phyloP scores from a whole-genome alignment of 345 rosid species.

The Aquilaria malaccensis region DNA sequence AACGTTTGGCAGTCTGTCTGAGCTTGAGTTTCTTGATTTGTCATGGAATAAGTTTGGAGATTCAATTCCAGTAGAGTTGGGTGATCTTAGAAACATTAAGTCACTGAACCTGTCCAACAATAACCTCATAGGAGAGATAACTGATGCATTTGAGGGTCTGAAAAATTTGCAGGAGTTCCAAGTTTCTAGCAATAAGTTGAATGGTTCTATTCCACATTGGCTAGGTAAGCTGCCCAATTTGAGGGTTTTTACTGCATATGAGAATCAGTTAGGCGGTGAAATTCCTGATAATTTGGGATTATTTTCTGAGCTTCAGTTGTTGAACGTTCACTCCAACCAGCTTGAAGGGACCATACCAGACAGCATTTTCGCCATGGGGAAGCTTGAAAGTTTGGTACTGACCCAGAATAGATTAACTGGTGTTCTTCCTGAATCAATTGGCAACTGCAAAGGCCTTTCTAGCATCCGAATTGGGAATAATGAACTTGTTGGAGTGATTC shows the following conservation, averaged over 20 bases:
- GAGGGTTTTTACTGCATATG: conserved; percentile 55
- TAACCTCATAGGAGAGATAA: conserved; percentile 61
- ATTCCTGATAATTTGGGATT: conserved; percentile 64
- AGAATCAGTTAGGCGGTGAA: conserved; percentile 55
- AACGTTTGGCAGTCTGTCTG: conserved; percentile 48
- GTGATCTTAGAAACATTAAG: conserved; percentile 48
- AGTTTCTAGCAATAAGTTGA: conserved; percentile 56
- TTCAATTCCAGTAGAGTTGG: conserved; percentile 54
- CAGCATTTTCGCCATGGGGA: conserved; percentile 73
- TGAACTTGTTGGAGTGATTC: conserved; percentile 68
- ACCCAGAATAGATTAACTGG: conserved; percentile 69
- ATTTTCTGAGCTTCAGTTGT: conserved; percentile 50
- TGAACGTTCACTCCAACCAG: conserved; percentile 90
- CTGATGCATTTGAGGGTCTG: conserved; percentile 47
- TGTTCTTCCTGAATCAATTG: conserved; percentile 61
- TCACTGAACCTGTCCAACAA: conserved; percentile 58
- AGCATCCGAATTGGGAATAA: conserved; percentile 84
- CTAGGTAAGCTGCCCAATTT: conserved; percentile 60
- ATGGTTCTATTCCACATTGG: conserved; percentile 68
- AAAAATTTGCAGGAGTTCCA: conserved; percentile 63
- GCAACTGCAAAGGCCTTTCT: conserved; percentile 70
- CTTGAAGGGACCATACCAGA: conserved; percentile 73
- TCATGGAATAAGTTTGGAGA: conserved; percentile 61
- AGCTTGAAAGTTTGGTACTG: conserved; percentile 69
- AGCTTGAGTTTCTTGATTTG: conserved; percentile 78